Evolutionary conservation across 2,329 filamentous ascomycete genomes (phyloP), one percentile per base, ranked within the genome.

Genomic region (Penicillium sp.): DNA sequence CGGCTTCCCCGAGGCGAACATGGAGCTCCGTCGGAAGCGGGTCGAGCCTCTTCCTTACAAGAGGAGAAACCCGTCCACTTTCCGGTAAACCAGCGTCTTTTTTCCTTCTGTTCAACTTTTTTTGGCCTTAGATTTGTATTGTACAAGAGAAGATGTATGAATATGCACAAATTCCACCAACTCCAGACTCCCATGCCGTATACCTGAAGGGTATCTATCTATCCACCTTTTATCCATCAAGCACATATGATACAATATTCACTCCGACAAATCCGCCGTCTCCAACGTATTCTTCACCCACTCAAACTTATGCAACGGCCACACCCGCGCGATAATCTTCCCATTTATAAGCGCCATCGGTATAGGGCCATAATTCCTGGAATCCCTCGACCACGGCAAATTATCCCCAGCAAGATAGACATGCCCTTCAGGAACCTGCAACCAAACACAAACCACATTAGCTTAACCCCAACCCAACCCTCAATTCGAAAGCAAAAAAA

Each of bases 391-490:
- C 61, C 80, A 85, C 3, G 81, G 77, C 53, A 95, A 64, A 68
- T 97, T 97, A 69, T 98, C 93, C 2, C 93, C 93, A 3, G 83
- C 80, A 6, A 96, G 74, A 81, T 88, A 97, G 62, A 89, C 94
- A 74, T 98, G 93, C 1, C 93, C 93, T 63, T 86, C 76, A 0
- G 93, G 93, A 15, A 98, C 82, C 87, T 94, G 62, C 19, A 43
- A 38, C 47, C 29, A 38, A 41, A 37, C 48, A 6, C 38, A 41
- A 29, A 22, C 47, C 12, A 17, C 28, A 49, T 2, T n/a, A n/a
- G n/a, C n/a, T n/a, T n/a, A n/a, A n/a, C n/a, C n/a, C n/a, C n/a
- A n/a, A n/a, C n/a, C n/a, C n/a, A n/a, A n/a, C n/a, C n/a, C n/a
- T n/a, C n/a, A n/a, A n/a, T n/a, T n/a, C n/a, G n/a, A n/a, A n/a